Conservation (phyloP, 768 basidiomycete genomes). For the Lepiota subincarnata region DNA sequence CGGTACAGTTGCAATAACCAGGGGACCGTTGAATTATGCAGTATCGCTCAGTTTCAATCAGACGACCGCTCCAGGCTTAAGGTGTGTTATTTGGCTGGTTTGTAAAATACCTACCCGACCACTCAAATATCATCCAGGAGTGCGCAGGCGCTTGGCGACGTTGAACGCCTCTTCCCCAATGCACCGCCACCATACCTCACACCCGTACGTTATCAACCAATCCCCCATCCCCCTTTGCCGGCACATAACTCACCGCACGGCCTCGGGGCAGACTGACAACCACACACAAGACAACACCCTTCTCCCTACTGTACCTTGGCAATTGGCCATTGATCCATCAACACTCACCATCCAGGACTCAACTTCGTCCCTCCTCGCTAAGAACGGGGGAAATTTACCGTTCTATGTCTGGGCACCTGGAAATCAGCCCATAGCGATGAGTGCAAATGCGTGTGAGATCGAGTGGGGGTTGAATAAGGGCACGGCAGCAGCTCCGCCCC, state of each 20-base stretch:
- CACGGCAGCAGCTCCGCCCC: constrained; percentile 33
- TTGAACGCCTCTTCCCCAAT: constrained; percentile 30
- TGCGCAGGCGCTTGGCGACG: constrained; percentile 32
- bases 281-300: constrained; percentile 36
- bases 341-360: constrained; percentile 30
- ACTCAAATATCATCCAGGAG: constrained; percentile 22
- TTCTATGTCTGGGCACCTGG: constrained; percentile 38
- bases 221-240: background rate
- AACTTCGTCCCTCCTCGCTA: constrained; percentile 18
- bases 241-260: background rate
- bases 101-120: background rate
- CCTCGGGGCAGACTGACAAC: constrained; percentile 30
- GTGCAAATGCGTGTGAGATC: constrained; percentile 33
- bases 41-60: constrained; percentile 31
- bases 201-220: constrained; percentile 23
- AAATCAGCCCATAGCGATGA: constrained; percentile 35
- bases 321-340: constrained; percentile 35
- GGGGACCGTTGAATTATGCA: constrained; percentile 35
- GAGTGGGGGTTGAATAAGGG: constrained; percentile 29
- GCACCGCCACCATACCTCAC: constrained; percentile 32
- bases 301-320: constrained; percentile 34
- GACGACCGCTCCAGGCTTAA: constrained; percentile 28
- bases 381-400: constrained; percentile 21
- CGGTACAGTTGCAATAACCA: constrained; percentile 32
- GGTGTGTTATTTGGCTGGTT: constrained; percentile 18